Evolutionary conservation across 768 basidiomycete genomes (phyloP), one percentile per base, ranked within the genome.

Genomic region (Russula sp.): DNA sequence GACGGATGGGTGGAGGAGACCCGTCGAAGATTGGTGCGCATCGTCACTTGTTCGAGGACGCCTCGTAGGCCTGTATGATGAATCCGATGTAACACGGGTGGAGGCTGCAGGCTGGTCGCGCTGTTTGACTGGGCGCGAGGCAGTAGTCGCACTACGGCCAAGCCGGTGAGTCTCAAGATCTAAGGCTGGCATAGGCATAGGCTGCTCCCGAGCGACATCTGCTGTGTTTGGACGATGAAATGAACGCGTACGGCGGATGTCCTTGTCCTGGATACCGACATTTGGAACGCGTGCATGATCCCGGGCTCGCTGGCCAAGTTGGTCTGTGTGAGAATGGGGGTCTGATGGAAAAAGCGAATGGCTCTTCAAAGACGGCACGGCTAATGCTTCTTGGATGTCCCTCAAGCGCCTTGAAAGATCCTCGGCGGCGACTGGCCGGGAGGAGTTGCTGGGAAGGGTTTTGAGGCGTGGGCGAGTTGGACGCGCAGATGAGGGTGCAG

Each of bases 191-290:
- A 55, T 6, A 11, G 60, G 50, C 20, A 49, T n/a, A 28, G 62
- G 46, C 20, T 54, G 53, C 16, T 48, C 48, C 32, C 30, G 57
- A 16, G 40, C 67, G 38, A 74, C 74, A 9, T 81, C 80, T 1
- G 70, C 60, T 18, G 75, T 63, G 38, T 76, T 73, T 52, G 78
- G 72, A 38, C 79, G 82, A 69, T 84, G 86, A 76, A 90, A 86
- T 9, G 89, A 89, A 20, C 84, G 80, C 79, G 76, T 77, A 24
- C 80, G 74, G 22, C 81, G 81, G 32, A 89, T 67, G 3, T 73
- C 51, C 58, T 67, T 69, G 16, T 72, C 71, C 36, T 71, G 73
- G 10, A 71, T 30, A 46, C 51, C 60, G n/a, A 67, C 58, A 11
- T 66, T 61, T 57, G 62, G 48, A n/a, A 38, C 13, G 50, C 46